A percentile compares a stretch with the other conserved stretches of the same genome.
Evolutionary conservation across 176 grass and related monocot species (phyloP).

Genomic region (Saccharum officinarum): DNA sequence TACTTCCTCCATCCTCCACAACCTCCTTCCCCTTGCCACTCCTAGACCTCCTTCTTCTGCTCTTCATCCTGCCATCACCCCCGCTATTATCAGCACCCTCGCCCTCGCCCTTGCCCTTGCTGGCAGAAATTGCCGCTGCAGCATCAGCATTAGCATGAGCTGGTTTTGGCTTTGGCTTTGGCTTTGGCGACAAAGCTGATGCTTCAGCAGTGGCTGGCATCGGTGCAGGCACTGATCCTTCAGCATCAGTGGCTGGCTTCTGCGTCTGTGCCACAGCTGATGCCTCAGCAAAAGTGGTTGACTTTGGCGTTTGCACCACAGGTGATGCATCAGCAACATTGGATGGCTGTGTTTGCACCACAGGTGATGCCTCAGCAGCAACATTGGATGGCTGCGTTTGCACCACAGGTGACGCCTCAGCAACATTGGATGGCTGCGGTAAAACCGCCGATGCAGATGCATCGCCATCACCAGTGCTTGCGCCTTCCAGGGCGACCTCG

Average conservation of each 20-base stretch:
- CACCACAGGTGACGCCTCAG: background rate
- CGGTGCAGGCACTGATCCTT: constrained; percentile 14
- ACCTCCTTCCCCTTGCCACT: constrained; percentile 24
- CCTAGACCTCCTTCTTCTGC: background rate
- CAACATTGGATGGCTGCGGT: background rate
- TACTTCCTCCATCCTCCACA: background rate
- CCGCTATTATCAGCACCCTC: constrained; percentile 10
- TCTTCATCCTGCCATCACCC: background rate
- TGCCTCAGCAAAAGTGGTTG: background rate
- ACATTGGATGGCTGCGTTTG: background rate
- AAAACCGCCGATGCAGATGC: background rate
- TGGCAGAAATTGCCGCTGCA: background rate
- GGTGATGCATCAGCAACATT: background rate
- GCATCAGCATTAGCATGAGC: constrained; percentile 5
- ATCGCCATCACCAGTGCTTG: constrained; percentile 6
- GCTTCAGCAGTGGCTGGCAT: constrained; percentile 25
- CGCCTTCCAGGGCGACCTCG: background rate
- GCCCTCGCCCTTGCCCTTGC: constrained; percentile 14
- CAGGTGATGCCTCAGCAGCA: background rate
- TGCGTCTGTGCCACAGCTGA: constrained; percentile 5
- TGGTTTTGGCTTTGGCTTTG: constrained; percentile 5
- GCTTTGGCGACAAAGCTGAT: constrained; percentile 18
- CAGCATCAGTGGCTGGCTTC: constrained; percentile 20
- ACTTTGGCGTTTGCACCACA: background rate
- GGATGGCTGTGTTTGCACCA: background rate